A percentile compares a stretch with the other conserved stretches of the same genome.
phyloP scores from a whole-genome alignment of 129 eudicot species.

The Helianthus tuberosus region DNA sequence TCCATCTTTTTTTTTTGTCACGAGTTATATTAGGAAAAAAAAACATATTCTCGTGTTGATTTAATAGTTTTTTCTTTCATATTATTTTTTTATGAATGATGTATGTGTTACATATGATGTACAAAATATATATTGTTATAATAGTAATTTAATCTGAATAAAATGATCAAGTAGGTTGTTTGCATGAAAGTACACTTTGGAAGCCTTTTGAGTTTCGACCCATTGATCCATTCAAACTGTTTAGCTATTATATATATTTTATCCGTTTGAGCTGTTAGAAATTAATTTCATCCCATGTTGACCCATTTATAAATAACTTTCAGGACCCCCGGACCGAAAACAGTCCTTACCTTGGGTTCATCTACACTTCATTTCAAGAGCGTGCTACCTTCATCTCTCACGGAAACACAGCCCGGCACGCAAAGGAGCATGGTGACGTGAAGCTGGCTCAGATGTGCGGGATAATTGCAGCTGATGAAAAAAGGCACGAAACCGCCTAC shows the following conservation, averaged over 20 bases:
- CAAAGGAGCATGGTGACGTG: constrained; percentile 68
- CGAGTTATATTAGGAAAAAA: not conserved
- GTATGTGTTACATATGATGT: not conserved
- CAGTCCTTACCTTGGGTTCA: constrained; percentile 84
- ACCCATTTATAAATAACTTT: not conserved
- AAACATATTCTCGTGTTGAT: not conserved
- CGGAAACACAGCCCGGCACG: constrained; percentile 91
- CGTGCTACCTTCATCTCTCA: constrained; percentile 88
- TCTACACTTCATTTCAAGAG: constrained; percentile 93
- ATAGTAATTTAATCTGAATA: not conserved
- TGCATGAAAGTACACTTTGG: constrained; percentile 1
- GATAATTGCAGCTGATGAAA: constrained; percentile 88
- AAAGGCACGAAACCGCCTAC: constrained; percentile 92
- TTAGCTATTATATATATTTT: not conserved
- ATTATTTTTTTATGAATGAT: not conserved
- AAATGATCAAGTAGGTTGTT: not conserved
- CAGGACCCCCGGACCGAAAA: constrained; percentile 92
- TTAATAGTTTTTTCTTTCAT: not conserved
- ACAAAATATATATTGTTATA: not conserved
- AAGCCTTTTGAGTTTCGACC: not conserved
- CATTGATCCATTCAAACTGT: not conserved
- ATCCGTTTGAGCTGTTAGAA: not conserved
- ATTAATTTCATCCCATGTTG: not conserved
- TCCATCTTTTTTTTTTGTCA: not conserved
- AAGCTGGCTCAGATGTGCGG: constrained; percentile 92